These are phyloP conservation scores for Cucumis hystrix DNA, from an alignment of 306 rosid genomes.

Conservation along the genomic window DNA sequence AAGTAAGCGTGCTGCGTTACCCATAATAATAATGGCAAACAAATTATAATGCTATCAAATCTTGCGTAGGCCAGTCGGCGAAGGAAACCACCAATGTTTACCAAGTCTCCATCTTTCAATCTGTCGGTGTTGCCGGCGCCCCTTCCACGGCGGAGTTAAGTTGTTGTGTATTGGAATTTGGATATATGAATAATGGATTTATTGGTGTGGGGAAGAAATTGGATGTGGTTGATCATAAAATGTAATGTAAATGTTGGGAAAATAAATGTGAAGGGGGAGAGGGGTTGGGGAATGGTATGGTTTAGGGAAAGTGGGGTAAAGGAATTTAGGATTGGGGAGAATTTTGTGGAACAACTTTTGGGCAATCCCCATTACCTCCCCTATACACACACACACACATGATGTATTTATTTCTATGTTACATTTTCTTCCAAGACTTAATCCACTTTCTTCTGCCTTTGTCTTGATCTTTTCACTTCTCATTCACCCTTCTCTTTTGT, in stretches of 20 bases:
- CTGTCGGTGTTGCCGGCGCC: neutral
- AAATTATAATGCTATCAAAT: neutral
- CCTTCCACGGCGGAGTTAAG: neutral
- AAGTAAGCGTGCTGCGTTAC: neutral
- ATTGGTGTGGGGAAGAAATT: neutral
- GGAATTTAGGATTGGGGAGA: neutral
- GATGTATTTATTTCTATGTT: neutral
- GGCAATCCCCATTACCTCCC: neutral
- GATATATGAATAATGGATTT: neutral
- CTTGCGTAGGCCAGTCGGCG: too few species aligned
- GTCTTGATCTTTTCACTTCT: neutral
- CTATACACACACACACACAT: neutral
- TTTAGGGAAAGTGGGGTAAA: neutral
- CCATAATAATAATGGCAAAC: neutral
- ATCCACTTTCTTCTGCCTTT: neutral
- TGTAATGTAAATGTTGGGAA: neutral
- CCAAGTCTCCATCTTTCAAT: too few species aligned
- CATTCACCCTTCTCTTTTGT: neutral
- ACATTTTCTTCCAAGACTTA: neutral
- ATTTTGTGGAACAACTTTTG: neutral
- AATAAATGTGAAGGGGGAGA: too few species aligned
- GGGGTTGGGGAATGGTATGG: neutral
- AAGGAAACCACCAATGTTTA: too few species aligned
- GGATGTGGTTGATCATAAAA: neutral
- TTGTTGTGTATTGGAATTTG: neutral